phyloP scores from a whole-genome alignment of 176 grass and related monocot genomes.

The Oryza meridionalis region DNA sequence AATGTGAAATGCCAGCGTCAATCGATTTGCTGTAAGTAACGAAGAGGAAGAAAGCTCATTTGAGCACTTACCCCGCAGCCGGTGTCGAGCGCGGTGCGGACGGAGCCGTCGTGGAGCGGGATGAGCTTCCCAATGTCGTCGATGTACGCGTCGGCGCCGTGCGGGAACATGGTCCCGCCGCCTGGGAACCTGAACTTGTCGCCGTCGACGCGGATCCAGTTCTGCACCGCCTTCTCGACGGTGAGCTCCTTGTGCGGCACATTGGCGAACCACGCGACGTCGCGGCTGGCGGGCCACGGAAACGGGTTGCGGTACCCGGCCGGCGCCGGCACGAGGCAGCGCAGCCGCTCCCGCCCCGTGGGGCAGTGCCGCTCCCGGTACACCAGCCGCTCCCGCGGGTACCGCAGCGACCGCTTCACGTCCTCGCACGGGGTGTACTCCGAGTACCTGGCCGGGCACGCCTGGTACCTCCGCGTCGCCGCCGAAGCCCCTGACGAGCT shows the following conservation, averaged over 20 bases:
- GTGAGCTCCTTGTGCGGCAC: conserved; percentile 80
- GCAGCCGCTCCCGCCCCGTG: conserved; percentile 47
- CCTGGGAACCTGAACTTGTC: conserved; percentile 72
- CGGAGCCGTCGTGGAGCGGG: conserved; percentile 62
- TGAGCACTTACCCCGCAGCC: conserved; percentile 56
- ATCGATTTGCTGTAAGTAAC: background rate
- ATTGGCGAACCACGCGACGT: conserved; percentile 70
- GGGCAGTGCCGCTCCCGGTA: conserved; percentile 97
- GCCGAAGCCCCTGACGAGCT: background rate
- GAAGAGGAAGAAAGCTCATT: background rate
- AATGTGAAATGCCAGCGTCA: background rate
- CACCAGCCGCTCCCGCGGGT: conserved; percentile 76
- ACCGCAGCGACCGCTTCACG: conserved; percentile 73
- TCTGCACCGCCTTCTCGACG: conserved; percentile 78
- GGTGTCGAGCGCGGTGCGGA: conserved; percentile 72
- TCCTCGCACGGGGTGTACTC: conserved; percentile 99
- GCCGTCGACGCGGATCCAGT: conserved; percentile 81
- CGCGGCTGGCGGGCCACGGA: conserved; percentile 67
- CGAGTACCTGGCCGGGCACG: conserved; percentile 67
- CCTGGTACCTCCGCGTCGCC: conserved; percentile 37
- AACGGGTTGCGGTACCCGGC: conserved; percentile 56
- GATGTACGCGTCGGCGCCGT: conserved; percentile 72
- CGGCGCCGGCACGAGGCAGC: conserved; percentile 70
- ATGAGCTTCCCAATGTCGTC: conserved; percentile 60
- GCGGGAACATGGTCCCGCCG: conserved; percentile 79